phyloP scores from a whole-genome alignment of 2,329 filamentous ascomycete genomes.

The Alternaria ethzedia region DNA sequence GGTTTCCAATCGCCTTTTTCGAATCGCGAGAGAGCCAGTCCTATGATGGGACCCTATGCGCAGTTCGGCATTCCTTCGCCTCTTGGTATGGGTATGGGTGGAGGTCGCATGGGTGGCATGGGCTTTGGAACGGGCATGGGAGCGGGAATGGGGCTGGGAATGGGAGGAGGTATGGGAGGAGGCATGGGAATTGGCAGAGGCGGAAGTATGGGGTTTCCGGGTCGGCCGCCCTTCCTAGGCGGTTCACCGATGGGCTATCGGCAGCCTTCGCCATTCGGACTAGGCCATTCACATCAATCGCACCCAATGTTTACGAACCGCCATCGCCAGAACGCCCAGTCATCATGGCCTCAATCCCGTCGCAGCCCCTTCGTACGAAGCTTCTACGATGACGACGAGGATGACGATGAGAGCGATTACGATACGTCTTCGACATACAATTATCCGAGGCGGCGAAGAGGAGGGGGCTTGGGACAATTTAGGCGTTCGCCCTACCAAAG shows the following conservation, averaged over 20 bases:
- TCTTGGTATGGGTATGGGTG: constrained; percentile 1
- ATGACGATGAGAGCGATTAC: constrained; percentile 19
- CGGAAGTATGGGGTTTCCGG: neutral
- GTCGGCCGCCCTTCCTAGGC: neutral
- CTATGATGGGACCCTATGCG: constrained; percentile 6
- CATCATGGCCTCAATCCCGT: neutral
- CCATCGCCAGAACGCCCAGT: constrained; percentile 3
- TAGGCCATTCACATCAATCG: neutral
- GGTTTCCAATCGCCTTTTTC: neutral
- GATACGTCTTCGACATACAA: neutral
- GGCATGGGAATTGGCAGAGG: neutral
- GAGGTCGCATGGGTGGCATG: neutral
- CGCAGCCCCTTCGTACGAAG: neutral
- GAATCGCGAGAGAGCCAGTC: neutral
- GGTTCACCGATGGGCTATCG: neutral
- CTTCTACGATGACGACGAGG: constrained; percentile 9
- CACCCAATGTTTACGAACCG: constrained; percentile 1
- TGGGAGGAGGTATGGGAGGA: neutral
- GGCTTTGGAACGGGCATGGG: neutral
- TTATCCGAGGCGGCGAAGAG: neutral
- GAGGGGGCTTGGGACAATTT: neutral
- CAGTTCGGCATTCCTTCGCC: neutral
- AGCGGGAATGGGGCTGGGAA: neutral
- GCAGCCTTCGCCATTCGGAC: constrained; percentile 1
- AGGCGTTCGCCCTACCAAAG: neutral